Base-by-base conservation (phyloP, 192 early-diverging fungal genomes). In the Phycomyces nitens region DNA sequence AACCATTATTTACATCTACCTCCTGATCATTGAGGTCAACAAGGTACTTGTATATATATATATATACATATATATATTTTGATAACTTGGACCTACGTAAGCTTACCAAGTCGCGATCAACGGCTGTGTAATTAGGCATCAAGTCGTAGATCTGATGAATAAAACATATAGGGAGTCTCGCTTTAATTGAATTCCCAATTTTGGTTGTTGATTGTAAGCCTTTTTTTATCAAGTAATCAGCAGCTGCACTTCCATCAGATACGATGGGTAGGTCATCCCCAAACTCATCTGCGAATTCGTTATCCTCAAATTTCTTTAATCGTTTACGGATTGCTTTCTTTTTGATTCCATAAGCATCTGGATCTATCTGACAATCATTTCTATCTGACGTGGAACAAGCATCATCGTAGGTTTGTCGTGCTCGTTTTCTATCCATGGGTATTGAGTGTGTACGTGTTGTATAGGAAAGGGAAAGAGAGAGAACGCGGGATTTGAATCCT, bases 71-170 rank as follows among this genome's bases (percentile, higher is more conserved):
- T 26, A 49, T 58, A 29, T 49, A 40, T 5, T 42, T 41, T 34
- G 4, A 53, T 7, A 22, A 18, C 5, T 55, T 21, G 29, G 29
- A 34, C 29, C 29, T 34, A 34, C 29, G 29, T 24, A 29, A 2
- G 1, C 58, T 76, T 77, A 80, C 79, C 47, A 81, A 53, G 40
- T 77, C 62, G 34, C 76, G 53, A 58, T 81, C 79, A 1, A 81
- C 76, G 0, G 66, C 40, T 3, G 79, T 77, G 38, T 76, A 66
- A 49, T 81, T 74, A 1, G 54, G 23, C 16, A 76, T 21, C 10
- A 81, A 62, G 18, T 71, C 70, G 42, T 81, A 81, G 24, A 81
- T 42, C 64, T 81, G 79, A 10, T 81, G 79, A 21, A 78, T 15
- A 61, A 81, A 69, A 38, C 79, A 81, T 1, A 76, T 61, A 1